Evolutionary conservation across 2,329 filamentous ascomycete species (phyloP), one percentile per base, ranked within the genome.

Genomic region (Talaromyces pinophilus): DNA sequence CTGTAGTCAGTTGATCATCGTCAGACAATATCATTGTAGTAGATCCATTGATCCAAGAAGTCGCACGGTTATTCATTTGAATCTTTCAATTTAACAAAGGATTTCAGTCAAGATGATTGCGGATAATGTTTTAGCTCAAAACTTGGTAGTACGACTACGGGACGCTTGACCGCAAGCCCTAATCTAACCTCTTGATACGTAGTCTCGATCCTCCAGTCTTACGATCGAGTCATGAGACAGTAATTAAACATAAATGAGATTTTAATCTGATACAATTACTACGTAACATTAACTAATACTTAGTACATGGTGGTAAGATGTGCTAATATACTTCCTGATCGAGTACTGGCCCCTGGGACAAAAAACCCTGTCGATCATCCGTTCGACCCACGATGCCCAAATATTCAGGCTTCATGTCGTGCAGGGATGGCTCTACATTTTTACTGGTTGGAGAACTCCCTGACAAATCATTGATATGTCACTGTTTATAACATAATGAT

Each of bases 291-390:
- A 54, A 57, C 22, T 38, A 54, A 15, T 11, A 17, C 48, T n/a
- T 30, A n/a, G 25, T 33, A 54, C 28, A 25, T 25, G 22, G 5
- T 28, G 15, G 19, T 54, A 33, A 33, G 50, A 40, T 57, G n/a
- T 38, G 28, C 25, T 33, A 10, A 55, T 13, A 38, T 57, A 38
- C 33, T 40, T 57, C 54, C 54, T 38, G 13, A 38, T 57, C 33
- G n/a, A 57, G 33, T 22, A 22, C 15, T 10, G n/a, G 25, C 3
- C 25, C 25, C 25, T 25, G 3, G 54, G 11, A 25, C n/a, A 57
- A 22, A 48, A 38, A 35, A 33, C 54, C 54, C 54, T 57, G 54
- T 57, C 30, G 33, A 57, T 57, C 54, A 38, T 22, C 54, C 54
- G 54, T 15, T 38, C n/a, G 54, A 57, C 33, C n/a, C n/a, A 35